phyloP scores from a whole-genome alignment of 805 yeast genomes.

The Nakazawaea ernobii region DNA sequence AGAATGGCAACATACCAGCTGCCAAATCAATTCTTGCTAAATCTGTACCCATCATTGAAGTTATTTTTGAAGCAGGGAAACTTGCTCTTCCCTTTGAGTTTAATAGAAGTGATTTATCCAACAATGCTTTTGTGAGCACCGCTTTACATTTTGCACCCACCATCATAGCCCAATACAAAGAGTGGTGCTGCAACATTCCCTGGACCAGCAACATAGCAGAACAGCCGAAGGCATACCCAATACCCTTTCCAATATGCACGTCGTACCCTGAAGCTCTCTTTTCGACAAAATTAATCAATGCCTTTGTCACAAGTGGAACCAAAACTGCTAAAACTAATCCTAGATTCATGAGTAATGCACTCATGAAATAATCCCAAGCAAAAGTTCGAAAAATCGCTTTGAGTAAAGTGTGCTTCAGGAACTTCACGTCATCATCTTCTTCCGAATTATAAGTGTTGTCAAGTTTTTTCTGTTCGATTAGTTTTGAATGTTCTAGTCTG shows the following conservation, averaged over 20 bases:
- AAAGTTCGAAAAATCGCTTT: conserved; percentile 45
- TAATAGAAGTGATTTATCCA: conserved; percentile 61
- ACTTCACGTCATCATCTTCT: conserved; percentile 27
- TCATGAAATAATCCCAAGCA: conserved; percentile 33
- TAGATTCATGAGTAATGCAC: conserved; percentile 35
- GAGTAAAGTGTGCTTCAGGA: conserved; percentile 37
- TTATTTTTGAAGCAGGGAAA: conserved; percentile 65
- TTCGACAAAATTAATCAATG: conserved; percentile 61
- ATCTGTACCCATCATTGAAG: conserved; percentile 78
- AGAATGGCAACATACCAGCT: conserved; percentile 59
- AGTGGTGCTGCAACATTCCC: conserved; percentile 53
- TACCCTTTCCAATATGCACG: conserved; percentile 47
- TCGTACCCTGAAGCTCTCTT: conserved; percentile 37
- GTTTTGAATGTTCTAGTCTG: conserved; percentile 26
- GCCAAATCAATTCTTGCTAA: conserved; percentile 76
- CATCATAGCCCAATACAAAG: conserved; percentile 45
- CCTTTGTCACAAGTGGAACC: conserved; percentile 62
- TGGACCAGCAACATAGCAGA: conserved; percentile 45
- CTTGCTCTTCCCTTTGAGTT: conserved; percentile 51
- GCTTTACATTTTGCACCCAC: conserved; percentile 72
- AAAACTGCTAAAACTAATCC: conserved; percentile 48
- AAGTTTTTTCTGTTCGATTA: conserved; percentile 28
- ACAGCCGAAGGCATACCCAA: conserved; percentile 76
- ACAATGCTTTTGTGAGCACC: conserved; percentile 61
- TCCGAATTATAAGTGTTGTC: conserved; percentile 12